Base-by-base conservation (phyloP, 1,284 basidiomycete genomes). In the Malassezia pachydermatis region DNA sequence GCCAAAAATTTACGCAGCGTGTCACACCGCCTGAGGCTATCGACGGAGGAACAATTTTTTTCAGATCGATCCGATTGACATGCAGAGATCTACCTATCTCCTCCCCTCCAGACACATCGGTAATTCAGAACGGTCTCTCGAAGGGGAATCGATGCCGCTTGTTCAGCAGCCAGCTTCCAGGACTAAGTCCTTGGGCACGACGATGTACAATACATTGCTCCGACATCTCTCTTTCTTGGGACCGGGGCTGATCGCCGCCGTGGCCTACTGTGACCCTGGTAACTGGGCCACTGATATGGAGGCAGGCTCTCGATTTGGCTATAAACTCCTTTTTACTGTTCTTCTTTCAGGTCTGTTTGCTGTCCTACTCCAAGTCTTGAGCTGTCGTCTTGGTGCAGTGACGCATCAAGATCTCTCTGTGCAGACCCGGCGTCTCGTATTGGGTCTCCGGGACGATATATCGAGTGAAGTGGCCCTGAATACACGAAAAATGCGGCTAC, bases 281-380 rank as follows among this genome's bases (percentile, higher is more conserved):
- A 63, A 69, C 41, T 71, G 68, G 68, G 65, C 67, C 2, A 69
- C 70, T 22, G 69, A 72, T 41, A 47, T 72, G 17, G 53, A 63
- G 40, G 69, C 70, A 2, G 71, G 73, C 16, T 63, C 65, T 13
- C 56, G 67, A 24, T 69, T 60, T 38, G 88, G 88, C 0, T 92
- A 89, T 76, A 80, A 81, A 58, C 78, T 92, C 25, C 78, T 94
- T 30, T 89, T 90, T 66, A 78, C 92, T 41, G 82, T 94, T 10
- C 77, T 94, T 2, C 67, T 92, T 14, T 79, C 88, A 0, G 86
- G 86, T 16, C 62, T 89, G n/a, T 82, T 87, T 47, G 88, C 86
- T 9, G 80, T 84, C 2, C 78, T 84, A 48, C 76, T 87, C 19
- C 84, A 86, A 76, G 82, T 81, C 73, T 65, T 76, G 22, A 68